phyloP scores from a whole-genome alignment of 306 rosid genomes.

The Quercus agrifolia region DNA sequence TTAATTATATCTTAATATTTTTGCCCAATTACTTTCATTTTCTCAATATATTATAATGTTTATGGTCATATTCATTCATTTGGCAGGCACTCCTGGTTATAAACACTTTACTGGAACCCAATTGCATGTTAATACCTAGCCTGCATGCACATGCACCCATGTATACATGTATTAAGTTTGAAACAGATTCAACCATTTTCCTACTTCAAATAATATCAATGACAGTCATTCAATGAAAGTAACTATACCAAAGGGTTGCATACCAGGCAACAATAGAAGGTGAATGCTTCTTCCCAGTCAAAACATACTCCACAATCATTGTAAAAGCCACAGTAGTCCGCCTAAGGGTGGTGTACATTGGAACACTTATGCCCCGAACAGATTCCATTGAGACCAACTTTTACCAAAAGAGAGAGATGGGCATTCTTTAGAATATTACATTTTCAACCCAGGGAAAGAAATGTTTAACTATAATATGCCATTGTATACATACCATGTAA shows the following conservation, averaged over 20 bases:
- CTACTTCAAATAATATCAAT: background rate
- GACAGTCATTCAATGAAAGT: background rate
- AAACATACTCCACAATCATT: constrained; percentile 58
- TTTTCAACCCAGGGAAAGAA: background rate
- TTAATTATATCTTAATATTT: background rate
- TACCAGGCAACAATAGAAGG: constrained; percentile 56
- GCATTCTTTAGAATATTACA: constrained; percentile 7
- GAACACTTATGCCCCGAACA: constrained; percentile 64
- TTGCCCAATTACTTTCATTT: background rate
- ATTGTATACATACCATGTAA: constrained; percentile 48
- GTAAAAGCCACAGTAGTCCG: constrained; percentile 68
- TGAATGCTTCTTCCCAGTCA: constrained; percentile 54
- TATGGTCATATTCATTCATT: background rate
- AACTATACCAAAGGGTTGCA: background rate
- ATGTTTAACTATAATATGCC: background rate
- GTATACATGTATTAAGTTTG: background rate
- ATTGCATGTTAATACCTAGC: background rate
- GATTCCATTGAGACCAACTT: constrained; percentile 75
- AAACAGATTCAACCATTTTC: background rate
- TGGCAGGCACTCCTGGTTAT: background rate
- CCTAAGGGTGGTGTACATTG: constrained; percentile 77
- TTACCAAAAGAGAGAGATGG: constrained; percentile 19
- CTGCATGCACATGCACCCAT: background rate
- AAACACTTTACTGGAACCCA: background rate
- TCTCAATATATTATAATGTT: background rate